phyloP scores from a whole-genome alignment of 768 basidiomycete genomes.

The Trichaptum fuscoviolaceum region DNA sequence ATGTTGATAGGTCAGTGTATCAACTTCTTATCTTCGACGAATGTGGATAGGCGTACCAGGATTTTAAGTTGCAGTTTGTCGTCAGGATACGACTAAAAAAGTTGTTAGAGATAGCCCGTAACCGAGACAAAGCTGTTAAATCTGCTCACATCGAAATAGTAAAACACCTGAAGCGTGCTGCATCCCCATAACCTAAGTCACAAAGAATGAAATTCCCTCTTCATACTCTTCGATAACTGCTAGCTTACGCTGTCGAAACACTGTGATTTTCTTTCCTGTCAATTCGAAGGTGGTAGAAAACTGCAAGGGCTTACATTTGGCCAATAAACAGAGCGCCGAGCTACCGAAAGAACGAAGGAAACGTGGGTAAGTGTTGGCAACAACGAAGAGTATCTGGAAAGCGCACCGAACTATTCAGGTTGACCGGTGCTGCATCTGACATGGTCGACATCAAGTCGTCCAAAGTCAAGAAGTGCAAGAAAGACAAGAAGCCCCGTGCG shows the following conservation, averaged over 20 bases:
- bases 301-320: background rate
- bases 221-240: background rate
- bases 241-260: background rate
- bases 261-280: background rate
- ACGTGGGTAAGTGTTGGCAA: background rate
- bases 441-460: background rate
- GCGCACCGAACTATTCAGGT: background rate
- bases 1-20: background rate
- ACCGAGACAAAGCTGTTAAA: background rate
- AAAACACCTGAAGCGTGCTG: background rate
- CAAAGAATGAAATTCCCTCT: background rate
- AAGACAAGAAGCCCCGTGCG: no score
- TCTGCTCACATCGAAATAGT: background rate
- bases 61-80: background rate
- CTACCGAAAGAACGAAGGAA: background rate
- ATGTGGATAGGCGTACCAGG: background rate
- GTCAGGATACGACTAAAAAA: background rate
- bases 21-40: background rate
- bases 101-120: background rate
- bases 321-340: background rate
- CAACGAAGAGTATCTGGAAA: background rate
- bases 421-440: background rate
- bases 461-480: no score
- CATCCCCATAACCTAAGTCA: background rate
- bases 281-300: background rate